Evolutionary conservation across 2,329 filamentous ascomycete genomes (phyloP), one percentile per base, ranked within the genome.

Genomic region (Penicillium palitans): DNA sequence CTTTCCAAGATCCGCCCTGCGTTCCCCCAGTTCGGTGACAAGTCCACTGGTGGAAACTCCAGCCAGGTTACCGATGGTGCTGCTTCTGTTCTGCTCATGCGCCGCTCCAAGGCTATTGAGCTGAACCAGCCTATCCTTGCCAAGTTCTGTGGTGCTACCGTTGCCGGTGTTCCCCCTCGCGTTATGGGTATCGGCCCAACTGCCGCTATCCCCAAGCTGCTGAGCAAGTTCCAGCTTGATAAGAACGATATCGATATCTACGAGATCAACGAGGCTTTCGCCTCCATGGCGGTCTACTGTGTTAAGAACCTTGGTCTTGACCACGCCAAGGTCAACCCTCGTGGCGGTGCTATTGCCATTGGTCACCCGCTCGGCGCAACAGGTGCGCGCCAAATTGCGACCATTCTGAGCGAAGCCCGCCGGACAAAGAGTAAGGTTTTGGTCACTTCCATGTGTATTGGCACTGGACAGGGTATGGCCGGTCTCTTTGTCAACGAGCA

Each of bases 221-320:
- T 99, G 46, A 78, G 78, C 71, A 88, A 95, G 79, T 87, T 89
- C 83, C 87, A 89, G 77, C 78, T 99, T 61, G 85, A 83, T 25
- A 80, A 96, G 54, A 84, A 88, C 59, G 95, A 98, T 68, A 85
- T 95, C 61, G 95, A 99, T 72, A 84, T 98, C 37, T 83, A 93
- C 67, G 95, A 98, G 83, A 79, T 99, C 72, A 99, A 99, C 81
- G 95, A 99, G 83, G 95, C 95, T 1, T 99, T 99, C 71, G 93
- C 93, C 24, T 95, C 90, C 52, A 98, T 98, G 95, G 93, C 91
- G 1, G 93, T 97, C 31, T 98, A 97, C 84, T 96, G 92, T 79
- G 79, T 90, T 55, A 83, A 91, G 69, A 85, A 93, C 76, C 70
- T 81, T 10, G 69, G 85, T 70, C 55, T 87, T 75, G 83, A 87